These are phyloP conservation scores for Metarhizium robertsii DNA, from an alignment of 2,329 filamentous ascomycete genomes.

Conservation along the genomic window DNA sequence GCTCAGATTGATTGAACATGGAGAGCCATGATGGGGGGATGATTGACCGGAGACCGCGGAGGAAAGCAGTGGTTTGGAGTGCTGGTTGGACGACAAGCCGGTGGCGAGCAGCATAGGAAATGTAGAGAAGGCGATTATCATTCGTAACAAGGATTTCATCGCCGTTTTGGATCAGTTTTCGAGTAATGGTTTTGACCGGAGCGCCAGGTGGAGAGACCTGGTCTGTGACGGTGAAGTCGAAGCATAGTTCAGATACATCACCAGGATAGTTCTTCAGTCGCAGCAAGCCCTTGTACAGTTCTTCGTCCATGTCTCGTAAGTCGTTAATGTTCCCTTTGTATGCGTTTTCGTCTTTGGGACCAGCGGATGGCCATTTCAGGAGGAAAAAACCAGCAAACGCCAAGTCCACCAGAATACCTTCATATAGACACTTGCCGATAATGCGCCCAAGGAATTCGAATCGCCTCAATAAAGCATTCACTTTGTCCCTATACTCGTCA, in stretches of 20 bases:
- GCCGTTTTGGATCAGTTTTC: slow-evolving; percentile 68
- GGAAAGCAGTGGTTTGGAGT: slow-evolving; percentile 77
- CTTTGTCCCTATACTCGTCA: slow-evolving; percentile 44
- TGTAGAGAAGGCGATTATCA: slow-evolving; percentile 87
- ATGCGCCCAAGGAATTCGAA: slow-evolving; percentile 92
- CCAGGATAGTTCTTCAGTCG: slow-evolving; percentile 77
- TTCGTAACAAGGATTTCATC: slow-evolving; percentile 76
- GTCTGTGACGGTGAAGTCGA: slow-evolving; percentile 88
- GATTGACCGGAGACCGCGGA: slow-evolving; percentile 76
- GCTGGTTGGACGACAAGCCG: slow-evolving; percentile 73
- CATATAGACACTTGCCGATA: slow-evolving; percentile 93
- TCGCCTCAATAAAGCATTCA: slow-evolving; percentile 55
- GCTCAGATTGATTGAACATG: slow-evolving; percentile 96
- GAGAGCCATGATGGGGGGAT: slow-evolving; percentile 89
- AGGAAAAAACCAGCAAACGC: slow-evolving; percentile 93
- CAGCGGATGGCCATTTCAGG: slow-evolving; percentile 82
- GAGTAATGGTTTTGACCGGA: slow-evolving; percentile 54
- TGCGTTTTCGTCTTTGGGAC: slow-evolving; percentile 51
- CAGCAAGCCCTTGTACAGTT: slow-evolving; percentile 77
- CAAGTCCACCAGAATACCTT: slow-evolving; percentile 89
- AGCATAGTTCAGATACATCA: slow-evolving; percentile 58
- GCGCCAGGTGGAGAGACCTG: slow-evolving; percentile 38
- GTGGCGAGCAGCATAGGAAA: slow-evolving; percentile 82
- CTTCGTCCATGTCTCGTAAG: slow-evolving; percentile 81
- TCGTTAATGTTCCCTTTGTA: slow-evolving; percentile 95